Evolutionary conservation across 305 asterid genomes (phyloP).

Genomic region (Coffea humblotiana): DNA sequence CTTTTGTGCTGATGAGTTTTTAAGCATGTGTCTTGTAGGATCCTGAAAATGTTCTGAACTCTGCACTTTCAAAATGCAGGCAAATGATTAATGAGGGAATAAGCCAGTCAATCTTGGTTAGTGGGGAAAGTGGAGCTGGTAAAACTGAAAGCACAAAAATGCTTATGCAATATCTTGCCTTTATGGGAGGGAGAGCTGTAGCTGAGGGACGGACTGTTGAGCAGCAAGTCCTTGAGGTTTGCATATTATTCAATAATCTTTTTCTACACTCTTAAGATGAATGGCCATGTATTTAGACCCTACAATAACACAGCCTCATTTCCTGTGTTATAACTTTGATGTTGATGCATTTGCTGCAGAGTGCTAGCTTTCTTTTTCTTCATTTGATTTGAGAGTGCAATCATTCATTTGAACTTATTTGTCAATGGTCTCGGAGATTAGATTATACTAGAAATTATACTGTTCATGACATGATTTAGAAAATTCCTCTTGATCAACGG

Average conservation of each 20-base stretch:
- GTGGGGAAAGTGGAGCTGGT: conserved; percentile 96
- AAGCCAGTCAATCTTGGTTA: conserved; percentile 80
- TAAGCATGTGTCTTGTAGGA: conserved; percentile 16
- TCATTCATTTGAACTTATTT: not conserved
- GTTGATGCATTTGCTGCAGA: not conserved
- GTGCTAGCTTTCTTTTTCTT: not conserved
- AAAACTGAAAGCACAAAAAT: conserved; percentile 87
- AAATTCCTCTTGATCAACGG: no score
- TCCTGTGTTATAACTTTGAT: not conserved
- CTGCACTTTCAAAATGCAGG: conserved; percentile 39
- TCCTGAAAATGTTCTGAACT: conserved; percentile 13
- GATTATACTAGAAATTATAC: no score
- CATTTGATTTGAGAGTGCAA: not conserved
- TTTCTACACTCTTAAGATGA: not conserved
- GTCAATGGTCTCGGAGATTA: not conserved
- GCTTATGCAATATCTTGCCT: conserved; percentile 82
- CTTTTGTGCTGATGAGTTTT: not conserved
- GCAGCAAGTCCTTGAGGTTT: conserved; percentile 87
- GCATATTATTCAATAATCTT: conserved; percentile 19
- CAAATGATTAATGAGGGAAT: conserved; percentile 68
- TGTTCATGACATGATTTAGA: not conserved
- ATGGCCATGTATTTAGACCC: not conserved
- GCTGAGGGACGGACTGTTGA: conserved; percentile 63
- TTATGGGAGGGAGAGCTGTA: conserved; percentile 71
- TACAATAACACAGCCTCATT: not conserved